Evolutionary conservation across 2,329 filamentous ascomycete genomes (phyloP).

Genomic region (Aspergillus transmontanensis): DNA sequence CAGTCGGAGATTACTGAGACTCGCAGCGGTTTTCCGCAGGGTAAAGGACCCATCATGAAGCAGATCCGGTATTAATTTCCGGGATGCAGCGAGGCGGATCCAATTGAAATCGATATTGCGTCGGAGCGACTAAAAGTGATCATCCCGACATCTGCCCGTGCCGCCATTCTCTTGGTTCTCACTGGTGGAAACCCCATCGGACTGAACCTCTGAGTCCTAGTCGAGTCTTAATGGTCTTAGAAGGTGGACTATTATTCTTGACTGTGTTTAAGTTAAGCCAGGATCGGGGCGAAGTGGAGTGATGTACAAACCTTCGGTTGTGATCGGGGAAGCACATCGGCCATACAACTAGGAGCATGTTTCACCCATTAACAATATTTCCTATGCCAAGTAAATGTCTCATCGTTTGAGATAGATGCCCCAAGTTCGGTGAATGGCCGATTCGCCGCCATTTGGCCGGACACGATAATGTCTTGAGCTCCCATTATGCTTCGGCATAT

Average conservation of each 20-base stretch:
- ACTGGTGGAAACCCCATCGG: background rate
- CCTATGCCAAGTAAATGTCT: too few species aligned
- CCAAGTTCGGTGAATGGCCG: too few species aligned
- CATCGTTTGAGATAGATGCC: too few species aligned
- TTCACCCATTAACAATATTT: too few species aligned
- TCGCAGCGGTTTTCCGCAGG: background rate
- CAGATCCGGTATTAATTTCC: background rate
- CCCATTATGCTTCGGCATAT: background rate
- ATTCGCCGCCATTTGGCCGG: too few species aligned
- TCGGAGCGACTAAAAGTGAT: conserved; percentile 7
- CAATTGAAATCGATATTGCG: background rate
- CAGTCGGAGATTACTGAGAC: conserved; percentile 9
- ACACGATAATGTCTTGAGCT: background rate
- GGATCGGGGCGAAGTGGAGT: background rate
- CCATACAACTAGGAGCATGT: too few species aligned
- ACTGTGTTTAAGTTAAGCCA: background rate
- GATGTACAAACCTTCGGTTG: background rate
- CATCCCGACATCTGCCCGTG: conserved; percentile 16
- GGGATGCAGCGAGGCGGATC: background rate
- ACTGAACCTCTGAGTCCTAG: background rate
- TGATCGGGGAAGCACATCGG: too few species aligned
- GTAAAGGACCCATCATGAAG: background rate
- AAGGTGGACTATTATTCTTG: background rate
- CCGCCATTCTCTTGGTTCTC: background rate
- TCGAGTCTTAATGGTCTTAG: background rate